Conservation (phyloP, 148 eudicot genomes). For the Amaranthus hypochondriacus region DNA sequence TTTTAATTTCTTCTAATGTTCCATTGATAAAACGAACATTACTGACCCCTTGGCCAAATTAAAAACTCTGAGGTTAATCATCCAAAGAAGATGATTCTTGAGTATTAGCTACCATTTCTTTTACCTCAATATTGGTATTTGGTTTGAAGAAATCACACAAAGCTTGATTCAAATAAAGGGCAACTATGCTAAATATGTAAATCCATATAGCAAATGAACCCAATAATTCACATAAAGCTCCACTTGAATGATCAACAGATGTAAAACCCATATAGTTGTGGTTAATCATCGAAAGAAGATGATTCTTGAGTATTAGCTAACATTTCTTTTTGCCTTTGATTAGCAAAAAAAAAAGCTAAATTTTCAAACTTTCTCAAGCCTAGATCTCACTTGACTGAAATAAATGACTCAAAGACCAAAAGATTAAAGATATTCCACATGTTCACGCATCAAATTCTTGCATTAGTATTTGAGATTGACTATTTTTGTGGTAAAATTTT, state of each 20-base stretch:
- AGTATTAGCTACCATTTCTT: conserved; percentile 25
- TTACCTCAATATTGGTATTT: conserved; percentile 32
- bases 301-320: conserved; percentile 11
- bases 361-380: not conserved
- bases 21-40: too few species aligned
- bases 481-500: too few species aligned
- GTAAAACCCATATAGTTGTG: too few species aligned
- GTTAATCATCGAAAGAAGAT: conserved; percentile 45
- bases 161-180: conserved; percentile 65
- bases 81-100: conserved; percentile 26
- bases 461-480: too few species aligned
- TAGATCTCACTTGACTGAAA: too few species aligned
- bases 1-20: too few species aligned
- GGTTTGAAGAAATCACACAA: conserved; percentile 47
- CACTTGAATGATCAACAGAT: too few species aligned
- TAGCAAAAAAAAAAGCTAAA: not conserved
- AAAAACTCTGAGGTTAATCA: conserved; percentile 82
- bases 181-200: conserved; percentile 81
- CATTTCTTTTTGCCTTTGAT: too few species aligned
- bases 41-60: conserved; percentile 94
- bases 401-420: too few species aligned
- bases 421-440: too few species aligned
- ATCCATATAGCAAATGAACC: conserved; percentile 73
- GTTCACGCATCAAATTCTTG: too few species aligned
- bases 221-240: conserved; percentile 78